These are phyloP conservation scores for Aspergillus brasiliensis DNA, from an alignment of 2,329 filamentous ascomycete species.

Conservation along the genomic window DNA sequence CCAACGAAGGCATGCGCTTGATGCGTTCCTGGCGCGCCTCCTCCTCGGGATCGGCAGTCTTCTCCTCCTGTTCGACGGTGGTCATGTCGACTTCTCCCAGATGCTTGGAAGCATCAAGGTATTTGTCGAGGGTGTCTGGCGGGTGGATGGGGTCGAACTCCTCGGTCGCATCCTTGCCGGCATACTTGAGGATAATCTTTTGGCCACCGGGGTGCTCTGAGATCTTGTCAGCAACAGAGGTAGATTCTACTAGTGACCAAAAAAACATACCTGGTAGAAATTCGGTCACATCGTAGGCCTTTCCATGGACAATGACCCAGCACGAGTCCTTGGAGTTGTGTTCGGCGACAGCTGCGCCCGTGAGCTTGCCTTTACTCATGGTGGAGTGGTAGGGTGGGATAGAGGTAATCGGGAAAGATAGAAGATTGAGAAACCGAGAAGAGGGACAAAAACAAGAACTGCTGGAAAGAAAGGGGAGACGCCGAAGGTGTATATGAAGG, in stretches of 20 bases:
- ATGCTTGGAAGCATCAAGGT: constrained; percentile 81
- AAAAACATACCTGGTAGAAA: constrained; percentile 68
- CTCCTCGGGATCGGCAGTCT: constrained; percentile 70
- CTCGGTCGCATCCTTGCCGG: constrained; percentile 90
- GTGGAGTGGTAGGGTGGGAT: not conserved
- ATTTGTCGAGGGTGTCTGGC: constrained; percentile 80
- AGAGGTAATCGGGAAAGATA: not conserved
- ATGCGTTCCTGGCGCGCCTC: constrained; percentile 73
- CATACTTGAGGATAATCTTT: constrained; percentile 96
- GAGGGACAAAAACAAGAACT: not conserved
- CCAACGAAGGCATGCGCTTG: constrained; percentile 73
- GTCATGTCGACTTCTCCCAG: constrained; percentile 86
- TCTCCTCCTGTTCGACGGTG: constrained; percentile 69
- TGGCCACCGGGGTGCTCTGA: constrained; percentile 82
- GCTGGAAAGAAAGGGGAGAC: not conserved
- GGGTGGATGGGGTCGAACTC: constrained; percentile 90
- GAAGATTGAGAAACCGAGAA: not conserved
- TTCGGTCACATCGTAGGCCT: constrained; percentile 87
- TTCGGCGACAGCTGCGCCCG: constrained; percentile 63
- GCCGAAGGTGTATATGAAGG: not conserved
- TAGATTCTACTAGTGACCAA: not conserved
- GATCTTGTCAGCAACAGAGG: not conserved
- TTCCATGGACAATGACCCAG: constrained; percentile 88
- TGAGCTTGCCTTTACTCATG: constrained; percentile 39
- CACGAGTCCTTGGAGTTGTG: constrained; percentile 83